Conservation (phyloP, 1,284 basidiomycete genomes). For the Microbotryum silenes-acaulis region DNA sequence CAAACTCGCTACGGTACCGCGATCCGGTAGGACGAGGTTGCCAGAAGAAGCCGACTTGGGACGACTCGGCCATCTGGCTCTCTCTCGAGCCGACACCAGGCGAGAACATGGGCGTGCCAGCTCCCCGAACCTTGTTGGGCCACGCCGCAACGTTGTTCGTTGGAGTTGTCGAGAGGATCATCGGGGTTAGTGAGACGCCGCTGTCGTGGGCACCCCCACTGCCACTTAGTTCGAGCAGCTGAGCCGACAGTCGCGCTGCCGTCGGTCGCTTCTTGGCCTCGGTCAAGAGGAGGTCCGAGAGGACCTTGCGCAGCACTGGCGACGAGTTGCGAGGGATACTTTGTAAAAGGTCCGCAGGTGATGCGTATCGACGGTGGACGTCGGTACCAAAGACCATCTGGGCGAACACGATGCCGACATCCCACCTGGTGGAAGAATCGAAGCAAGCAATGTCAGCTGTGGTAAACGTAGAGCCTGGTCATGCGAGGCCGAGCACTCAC, state of each 20-base stretch:
- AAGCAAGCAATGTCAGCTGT: background rate
- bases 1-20: constrained; percentile 34
- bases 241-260: constrained; percentile 9
- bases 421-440: constrained; percentile 9
- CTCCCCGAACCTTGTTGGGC: constrained; percentile 12
- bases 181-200: background rate
- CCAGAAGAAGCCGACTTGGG: constrained; percentile 32
- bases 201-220: constrained; percentile 7
- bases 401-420: constrained; percentile 32
- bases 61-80: constrained; percentile 5
- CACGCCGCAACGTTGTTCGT: constrained; percentile 8
- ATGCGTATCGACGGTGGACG: constrained; percentile 16
- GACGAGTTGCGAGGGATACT: constrained; percentile 15
- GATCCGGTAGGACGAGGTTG: constrained; percentile 26
- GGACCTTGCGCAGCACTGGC: constrained; percentile 14
- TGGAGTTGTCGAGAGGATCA: constrained; percentile 21
- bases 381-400: constrained; percentile 34
- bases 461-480: background rate
- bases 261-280: constrained; percentile 26
- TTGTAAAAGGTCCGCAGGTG: constrained; percentile 29
- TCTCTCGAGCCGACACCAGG: constrained; percentile 11
- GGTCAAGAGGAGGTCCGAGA: constrained; percentile 26
- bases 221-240: constrained; percentile 21
- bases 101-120: background rate
- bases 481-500: constrained; percentile 2